Base-by-base conservation (phyloP, 2,329 filamentous ascomycete genomes). In the Xylogone sp. region DNA sequence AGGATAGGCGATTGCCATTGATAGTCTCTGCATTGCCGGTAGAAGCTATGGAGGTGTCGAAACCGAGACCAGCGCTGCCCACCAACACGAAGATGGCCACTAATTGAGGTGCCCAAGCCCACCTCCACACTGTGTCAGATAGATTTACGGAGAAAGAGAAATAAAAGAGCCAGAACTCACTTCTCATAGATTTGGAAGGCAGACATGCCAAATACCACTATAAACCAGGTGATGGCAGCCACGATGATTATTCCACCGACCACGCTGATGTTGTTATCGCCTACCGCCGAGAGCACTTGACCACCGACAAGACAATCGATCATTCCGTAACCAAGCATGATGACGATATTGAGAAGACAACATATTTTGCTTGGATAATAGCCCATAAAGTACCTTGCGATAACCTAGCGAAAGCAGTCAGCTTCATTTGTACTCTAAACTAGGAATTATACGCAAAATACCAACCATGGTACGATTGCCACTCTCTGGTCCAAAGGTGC, bases 141-240 rank as follows among this genome's bases (percentile, higher is more conserved):
- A 8, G 54, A 46, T 13, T 53, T 45, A 21, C 52, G 8, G 7
- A 13, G 45, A 45, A 45, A 52, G 2, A 34, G 4, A 13, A 10
- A 20, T 45, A 19, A 21, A 45, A 45, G 18, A 19, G 18, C 8
- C 8, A 20, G 20, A 27, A 58, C 64, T 55, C 65, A 80, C 62
- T 83, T 75, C 68, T 87, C 83, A 65, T 87, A 88, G 48, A 76
- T 73, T 58, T 87, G 83, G 64, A 88, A 86, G 42, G 82, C 69
- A 47, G 74, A 74, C 62, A 87, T 86, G 0, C 84, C 84, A 62
- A 87, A 86, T 0, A 81, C 82, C 1, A 81, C 82, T 42, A 88
- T 75, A 3, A 73, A 69, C 81, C 81, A 84, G 27, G 77, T 78
- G 31, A 86, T 78, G 21, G 84, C 59, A 1, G 81, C 79, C 16